A percentile compares a stretch with the other conserved stretches of the same genome.
Conservation (phyloP, 169 alveolate species). For the Ichthyophthirius multifiliis region DNA sequence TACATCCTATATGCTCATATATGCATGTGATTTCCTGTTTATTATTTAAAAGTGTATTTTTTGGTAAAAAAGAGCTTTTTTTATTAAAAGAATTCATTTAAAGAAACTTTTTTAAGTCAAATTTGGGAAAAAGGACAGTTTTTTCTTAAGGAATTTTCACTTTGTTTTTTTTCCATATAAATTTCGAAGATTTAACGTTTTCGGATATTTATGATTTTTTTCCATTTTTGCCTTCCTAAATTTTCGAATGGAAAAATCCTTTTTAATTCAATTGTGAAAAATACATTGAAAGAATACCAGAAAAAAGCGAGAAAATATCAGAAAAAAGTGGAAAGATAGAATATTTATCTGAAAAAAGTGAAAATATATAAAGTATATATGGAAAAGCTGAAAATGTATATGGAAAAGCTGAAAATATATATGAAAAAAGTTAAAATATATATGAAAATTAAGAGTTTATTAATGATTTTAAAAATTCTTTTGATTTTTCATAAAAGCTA, state of each 20-base stretch:
- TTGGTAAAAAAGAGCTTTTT: too few species aligned
- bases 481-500: too few species aligned
- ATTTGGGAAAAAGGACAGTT: not conserved
- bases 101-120: too few species aligned
- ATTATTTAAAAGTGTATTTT: too few species aligned
- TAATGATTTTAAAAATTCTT: too few species aligned
- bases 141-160: not conserved
- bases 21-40: too few species aligned
- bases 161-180: not conserved
- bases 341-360: not conserved
- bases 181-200: not conserved
- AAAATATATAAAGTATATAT: too few species aligned
- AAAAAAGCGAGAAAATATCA: not conserved
- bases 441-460: not conserved
- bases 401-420: not conserved
- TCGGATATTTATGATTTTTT: not conserved
- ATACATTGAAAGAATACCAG: not conserved
- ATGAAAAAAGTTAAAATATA: not conserved
- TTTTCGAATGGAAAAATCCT: not conserved
- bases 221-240: not conserved
- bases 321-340: not conserved
- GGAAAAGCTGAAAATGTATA: too few species aligned
- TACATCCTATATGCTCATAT: too few species aligned
- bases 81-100: too few species aligned
- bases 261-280: not conserved